These are phyloP conservation scores for Geum urbanum DNA, from an alignment of 306 rosid genomes.

Conservation along the genomic window DNA sequence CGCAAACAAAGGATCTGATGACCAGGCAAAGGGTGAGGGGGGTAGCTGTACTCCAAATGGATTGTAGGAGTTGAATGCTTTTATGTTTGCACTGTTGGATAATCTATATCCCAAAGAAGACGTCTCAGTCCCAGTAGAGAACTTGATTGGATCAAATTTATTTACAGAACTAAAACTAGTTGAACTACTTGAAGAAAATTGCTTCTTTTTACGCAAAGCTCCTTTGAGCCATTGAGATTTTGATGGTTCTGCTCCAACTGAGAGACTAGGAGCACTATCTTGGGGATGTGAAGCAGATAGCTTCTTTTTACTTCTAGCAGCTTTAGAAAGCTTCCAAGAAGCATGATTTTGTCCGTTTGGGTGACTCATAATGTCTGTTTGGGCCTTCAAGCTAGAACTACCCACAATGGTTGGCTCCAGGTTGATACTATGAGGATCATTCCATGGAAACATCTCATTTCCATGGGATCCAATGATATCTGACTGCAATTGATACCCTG, in stretches of 20 bases:
- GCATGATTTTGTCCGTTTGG: slow-evolving; percentile 21
- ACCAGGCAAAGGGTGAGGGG: slow-evolving; percentile 22
- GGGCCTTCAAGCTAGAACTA: slow-evolving; percentile 33
- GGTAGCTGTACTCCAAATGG: slow-evolving; percentile 28
- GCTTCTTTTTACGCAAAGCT: slow-evolving; percentile 45
- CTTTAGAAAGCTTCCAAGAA: slow-evolving; percentile 27
- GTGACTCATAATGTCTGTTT: slow-evolving; percentile 22
- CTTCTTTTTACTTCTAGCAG: slow-evolving; percentile 37
- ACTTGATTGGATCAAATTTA: slow-evolving; percentile 33
- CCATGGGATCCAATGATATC: slow-evolving; percentile 22
- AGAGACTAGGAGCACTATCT: slow-evolving; percentile 33
- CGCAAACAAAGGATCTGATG: slow-evolving; percentile 24
- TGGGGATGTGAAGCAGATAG: slow-evolving; percentile 25
- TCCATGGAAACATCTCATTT: slow-evolving; percentile 26
- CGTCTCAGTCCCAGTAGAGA: slow-evolving; percentile 35
- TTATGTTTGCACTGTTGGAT: slow-evolving; percentile 27
- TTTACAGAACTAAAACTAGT: slow-evolving; percentile 21
- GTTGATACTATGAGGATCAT: slow-evolving; percentile 25
- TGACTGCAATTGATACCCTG: slow-evolving; percentile 25
- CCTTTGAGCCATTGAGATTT: slow-evolving; percentile 41
- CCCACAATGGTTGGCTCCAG: slow-evolving; percentile 20
- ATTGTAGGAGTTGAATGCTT: slow-evolving; percentile 16
- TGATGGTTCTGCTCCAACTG: slow-evolving; percentile 38
- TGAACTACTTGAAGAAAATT: slow-evolving; percentile 26
- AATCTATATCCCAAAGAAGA: slow-evolving; percentile 23